Conservation (phyloP, 108 stramenopile species). For the Pseudonitzschia multiseries region DNA sequence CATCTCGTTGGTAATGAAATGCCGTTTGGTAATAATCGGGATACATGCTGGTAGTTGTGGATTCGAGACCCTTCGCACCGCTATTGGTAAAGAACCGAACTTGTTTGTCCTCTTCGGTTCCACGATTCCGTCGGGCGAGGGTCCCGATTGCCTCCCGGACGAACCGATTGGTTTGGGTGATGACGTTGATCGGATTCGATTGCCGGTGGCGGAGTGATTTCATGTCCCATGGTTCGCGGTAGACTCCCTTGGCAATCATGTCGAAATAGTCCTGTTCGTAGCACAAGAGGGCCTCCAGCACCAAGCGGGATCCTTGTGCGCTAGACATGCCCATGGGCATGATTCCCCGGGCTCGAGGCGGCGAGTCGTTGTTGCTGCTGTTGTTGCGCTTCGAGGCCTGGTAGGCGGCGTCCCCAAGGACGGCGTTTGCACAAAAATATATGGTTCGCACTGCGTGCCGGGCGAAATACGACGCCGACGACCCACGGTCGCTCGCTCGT, state of each 20-base stretch:
- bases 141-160: conserved; percentile 33
- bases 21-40: conserved; percentile 45
- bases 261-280: conserved; percentile 41
- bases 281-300: conserved; percentile 32
- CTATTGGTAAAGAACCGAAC: background rate
- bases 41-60: conserved; percentile 15
- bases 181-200: conserved; percentile 26
- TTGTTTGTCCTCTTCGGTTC: conserved; percentile 8
- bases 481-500: background rate
- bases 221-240: conserved; percentile 36
- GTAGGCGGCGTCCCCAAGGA: conserved; percentile 19
- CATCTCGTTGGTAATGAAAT: conserved; percentile 56
- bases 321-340: conserved; percentile 6
- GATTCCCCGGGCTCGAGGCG: background rate
- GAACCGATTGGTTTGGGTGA: conserved; percentile 20
- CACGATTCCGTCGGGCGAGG: conserved; percentile 23
- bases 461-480: conserved; percentile 21
- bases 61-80: background rate
- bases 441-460: conserved; percentile 22
- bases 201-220: conserved; percentile 23
- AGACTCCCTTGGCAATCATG: conserved; percentile 19
- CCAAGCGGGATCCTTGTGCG: conserved; percentile 6
- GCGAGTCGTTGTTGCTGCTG: background rate
- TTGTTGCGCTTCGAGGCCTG: conserved; percentile 6
- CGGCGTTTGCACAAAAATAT: conserved; percentile 36